Evolutionary conservation across 176 grass and related monocot genomes (phyloP).

Genomic region (Zoysia japonica): DNA sequence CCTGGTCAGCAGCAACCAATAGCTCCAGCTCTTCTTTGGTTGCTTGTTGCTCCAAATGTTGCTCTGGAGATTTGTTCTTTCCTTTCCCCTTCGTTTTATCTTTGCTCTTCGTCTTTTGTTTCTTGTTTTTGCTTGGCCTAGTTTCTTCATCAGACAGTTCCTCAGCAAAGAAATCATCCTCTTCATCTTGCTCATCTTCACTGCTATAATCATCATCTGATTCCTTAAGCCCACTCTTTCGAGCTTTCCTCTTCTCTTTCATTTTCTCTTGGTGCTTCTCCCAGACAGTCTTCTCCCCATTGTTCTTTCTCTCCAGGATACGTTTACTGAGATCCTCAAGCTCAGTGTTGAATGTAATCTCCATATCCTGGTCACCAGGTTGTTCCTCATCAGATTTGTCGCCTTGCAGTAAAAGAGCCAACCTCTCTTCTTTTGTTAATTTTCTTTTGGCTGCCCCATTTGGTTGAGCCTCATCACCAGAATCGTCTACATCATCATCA

Average conservation of each 20-base stretch:
- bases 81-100: constrained; percentile 50
- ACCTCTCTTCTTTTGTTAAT: constrained; percentile 57
- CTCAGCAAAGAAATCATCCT: constrained; percentile 61
- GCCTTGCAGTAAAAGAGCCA: constrained; percentile 54
- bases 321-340: constrained; percentile 80
- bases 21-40: constrained; percentile 85
- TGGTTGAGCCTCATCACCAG: constrained; percentile 19
- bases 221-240: constrained; percentile 46
- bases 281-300: constrained; percentile 73
- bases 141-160: constrained; percentile 60
- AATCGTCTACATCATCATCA: constrained; percentile 47
- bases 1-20: constrained; percentile 65
- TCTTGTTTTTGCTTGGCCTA: constrained; percentile 50
- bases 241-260: constrained; percentile 77
- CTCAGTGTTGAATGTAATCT: constrained; percentile 85
- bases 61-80: constrained; percentile 36
- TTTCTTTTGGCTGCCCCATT: constrained; percentile 48
- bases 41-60: constrained; percentile 61
- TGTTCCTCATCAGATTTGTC: constrained; percentile 65
- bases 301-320: constrained; percentile 66
- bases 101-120: constrained; percentile 47
- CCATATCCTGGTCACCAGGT: constrained; percentile 63
- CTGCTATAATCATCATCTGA: constrained; percentile 50
- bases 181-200: constrained; percentile 43
- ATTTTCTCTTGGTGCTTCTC: constrained; percentile 78